Evolutionary conservation across 306 rosid species (phyloP).

Genomic region (Pachyrhizus erosus): DNA sequence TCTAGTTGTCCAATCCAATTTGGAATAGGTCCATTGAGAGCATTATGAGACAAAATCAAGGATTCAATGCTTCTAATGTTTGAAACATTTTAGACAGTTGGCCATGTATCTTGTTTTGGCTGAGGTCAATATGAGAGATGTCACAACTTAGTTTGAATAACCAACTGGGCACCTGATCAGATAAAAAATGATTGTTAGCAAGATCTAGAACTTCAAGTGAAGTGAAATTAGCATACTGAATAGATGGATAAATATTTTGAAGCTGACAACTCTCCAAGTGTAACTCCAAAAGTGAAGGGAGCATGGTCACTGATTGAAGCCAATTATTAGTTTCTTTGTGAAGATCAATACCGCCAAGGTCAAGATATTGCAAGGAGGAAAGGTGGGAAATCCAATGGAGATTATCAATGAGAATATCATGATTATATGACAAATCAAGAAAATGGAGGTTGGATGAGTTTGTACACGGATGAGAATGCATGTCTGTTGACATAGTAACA

Average conservation of each 20-base stretch:
- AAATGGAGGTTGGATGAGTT: neutral
- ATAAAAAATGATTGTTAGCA: neutral
- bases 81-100: neutral
- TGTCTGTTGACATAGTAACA: neutral
- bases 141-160: neutral
- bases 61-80: neutral
- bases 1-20: conserved; percentile 39
- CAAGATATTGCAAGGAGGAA: neutral
- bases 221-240: conserved; percentile 45
- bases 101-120: neutral
- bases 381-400: neutral
- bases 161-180: conserved; percentile 11
- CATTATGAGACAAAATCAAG: neutral
- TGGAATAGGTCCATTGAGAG: conserved; percentile 33
- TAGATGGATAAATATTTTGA: conserved; percentile 19
- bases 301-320: neutral
- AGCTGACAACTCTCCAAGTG: conserved; percentile 3
- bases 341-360: neutral
- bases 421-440: conserved; percentile 22
- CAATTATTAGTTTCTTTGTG: neutral
- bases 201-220: conserved; percentile 44
- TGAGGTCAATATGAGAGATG: conserved; percentile 9
- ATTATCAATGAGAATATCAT: neutral
- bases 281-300: neutral
- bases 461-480: neutral